These are phyloP conservation scores for Penicillium corylophilum DNA, from an alignment of 2,329 filamentous ascomycete species.

Conservation along the genomic window DNA sequence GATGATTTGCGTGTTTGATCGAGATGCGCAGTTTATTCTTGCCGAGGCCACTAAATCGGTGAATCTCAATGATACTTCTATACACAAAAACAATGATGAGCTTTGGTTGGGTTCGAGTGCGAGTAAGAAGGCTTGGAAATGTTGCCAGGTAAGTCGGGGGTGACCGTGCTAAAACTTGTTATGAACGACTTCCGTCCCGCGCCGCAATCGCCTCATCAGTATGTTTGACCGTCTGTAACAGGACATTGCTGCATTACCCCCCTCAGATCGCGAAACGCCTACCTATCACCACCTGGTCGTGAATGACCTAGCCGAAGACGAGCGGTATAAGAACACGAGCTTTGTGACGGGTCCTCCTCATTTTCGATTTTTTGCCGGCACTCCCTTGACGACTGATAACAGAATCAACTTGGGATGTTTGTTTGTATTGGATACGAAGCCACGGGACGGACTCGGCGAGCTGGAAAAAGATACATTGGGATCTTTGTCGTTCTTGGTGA, in stretches of 20 bases:
- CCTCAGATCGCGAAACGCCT: slow-evolving; percentile 23
- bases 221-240: slow-evolving; percentile 11
- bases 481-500: slow-evolving; percentile 57
- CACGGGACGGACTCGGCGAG: slow-evolving; percentile 48
- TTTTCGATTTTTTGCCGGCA: slow-evolving; percentile 56
- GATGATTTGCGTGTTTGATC: slow-evolving; percentile 48
- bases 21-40: slow-evolving; percentile 50
- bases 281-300: slow-evolving; percentile 34
- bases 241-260: slow-evolving; percentile 36
- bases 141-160: slow-evolving; percentile 34
- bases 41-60: slow-evolving; percentile 51
- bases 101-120: slow-evolving; percentile 35
- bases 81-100: slow-evolving; percentile 32
- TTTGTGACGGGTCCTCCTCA: slow-evolving; percentile 37
- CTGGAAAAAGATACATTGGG: slow-evolving; percentile 51
- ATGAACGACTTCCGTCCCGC: background rate
- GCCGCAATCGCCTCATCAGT: background rate
- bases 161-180: background rate
- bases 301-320: slow-evolving; percentile 40
- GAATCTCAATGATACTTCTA: slow-evolving; percentile 35
- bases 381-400: slow-evolving; percentile 60
- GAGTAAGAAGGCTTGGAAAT: slow-evolving; percentile 32
- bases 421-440: slow-evolving; percentile 59
- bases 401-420: slow-evolving; percentile 61
- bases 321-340: slow-evolving; percentile 37